Conservation (phyloP, 2,329 filamentous ascomycete genomes). For the Aspergillus sp. region DNA sequence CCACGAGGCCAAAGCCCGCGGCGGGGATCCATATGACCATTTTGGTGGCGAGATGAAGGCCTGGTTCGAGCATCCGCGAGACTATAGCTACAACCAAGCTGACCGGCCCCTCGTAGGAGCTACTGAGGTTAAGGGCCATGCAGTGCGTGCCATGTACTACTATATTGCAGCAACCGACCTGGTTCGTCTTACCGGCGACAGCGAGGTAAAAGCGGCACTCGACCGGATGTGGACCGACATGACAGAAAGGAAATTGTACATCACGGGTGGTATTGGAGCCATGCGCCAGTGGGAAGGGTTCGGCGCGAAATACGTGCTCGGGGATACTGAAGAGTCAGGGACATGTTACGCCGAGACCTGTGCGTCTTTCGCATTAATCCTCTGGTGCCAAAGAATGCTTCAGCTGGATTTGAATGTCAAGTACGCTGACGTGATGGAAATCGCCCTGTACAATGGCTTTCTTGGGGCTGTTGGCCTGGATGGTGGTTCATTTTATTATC, state of each 20-base stretch:
- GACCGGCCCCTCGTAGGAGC: slow-evolving; percentile 1
- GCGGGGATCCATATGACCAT: slow-evolving; percentile 20
- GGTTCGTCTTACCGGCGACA: slow-evolving; percentile 33
- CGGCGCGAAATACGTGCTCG: slow-evolving; percentile 59
- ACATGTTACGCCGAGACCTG: slow-evolving; percentile 65
- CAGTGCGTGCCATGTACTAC: slow-evolving; percentile 62
- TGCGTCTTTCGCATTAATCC: slow-evolving; percentile 60
- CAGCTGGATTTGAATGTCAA: slow-evolving; percentile 53
- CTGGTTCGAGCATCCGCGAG: slow-evolving; percentile 6
- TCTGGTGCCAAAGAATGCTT: slow-evolving; percentile 58
- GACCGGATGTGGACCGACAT: slow-evolving; percentile 59
- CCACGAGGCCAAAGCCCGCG: slow-evolving; percentile 53
- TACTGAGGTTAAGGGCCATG: slow-evolving; percentile 54
- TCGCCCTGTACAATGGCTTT: slow-evolving; percentile 61
- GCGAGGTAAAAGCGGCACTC: slow-evolving; percentile 37
- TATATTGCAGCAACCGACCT: slow-evolving; percentile 60
- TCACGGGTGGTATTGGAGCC: slow-evolving; percentile 61
- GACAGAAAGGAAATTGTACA: slow-evolving; percentile 61
- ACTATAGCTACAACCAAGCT: slow-evolving; percentile 4
- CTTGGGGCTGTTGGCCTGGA: slow-evolving; percentile 58
- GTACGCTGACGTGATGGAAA: slow-evolving; percentile 61
- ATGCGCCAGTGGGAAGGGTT: slow-evolving; percentile 61
- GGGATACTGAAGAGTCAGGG: slow-evolving; percentile 59
- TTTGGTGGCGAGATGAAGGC: slow-evolving; percentile 8
- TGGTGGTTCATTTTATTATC: slow-evolving; percentile 61